These are phyloP conservation scores for Lepidium campestre DNA, from an alignment of 441 rosid genomes.

Conservation along the genomic window DNA sequence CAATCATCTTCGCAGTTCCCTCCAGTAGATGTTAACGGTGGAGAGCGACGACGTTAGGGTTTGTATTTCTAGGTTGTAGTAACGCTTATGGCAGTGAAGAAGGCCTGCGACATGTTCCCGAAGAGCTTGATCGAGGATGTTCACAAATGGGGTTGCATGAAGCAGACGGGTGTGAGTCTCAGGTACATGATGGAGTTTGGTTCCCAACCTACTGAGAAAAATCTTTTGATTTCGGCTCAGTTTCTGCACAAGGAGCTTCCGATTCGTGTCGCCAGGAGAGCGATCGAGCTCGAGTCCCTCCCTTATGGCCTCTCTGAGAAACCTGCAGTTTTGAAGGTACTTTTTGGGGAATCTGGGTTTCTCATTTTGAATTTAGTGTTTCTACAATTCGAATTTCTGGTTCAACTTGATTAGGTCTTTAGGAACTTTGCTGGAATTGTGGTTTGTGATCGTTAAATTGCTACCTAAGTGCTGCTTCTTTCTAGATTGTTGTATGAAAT, in stretches of 20 bases:
- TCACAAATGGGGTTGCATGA: conserved; percentile 80
- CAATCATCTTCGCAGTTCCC: conserved; percentile 8
- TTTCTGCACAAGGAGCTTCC: conserved; percentile 87
- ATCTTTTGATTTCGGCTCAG: conserved; percentile 72
- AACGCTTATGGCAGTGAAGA: conserved; percentile 63
- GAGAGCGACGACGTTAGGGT: conserved; percentile 14
- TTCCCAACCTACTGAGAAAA: conserved; percentile 55
- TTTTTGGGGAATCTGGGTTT: not conserved
- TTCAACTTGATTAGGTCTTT: not conserved
- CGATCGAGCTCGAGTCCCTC: conserved; percentile 67
- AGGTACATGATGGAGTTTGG: conserved; percentile 98
- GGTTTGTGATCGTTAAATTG: not conserved
- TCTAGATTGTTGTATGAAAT: not conserved
- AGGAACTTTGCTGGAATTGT: not conserved
- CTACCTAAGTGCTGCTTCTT: not conserved
- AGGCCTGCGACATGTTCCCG: conserved; percentile 42
- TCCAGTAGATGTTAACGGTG: conserved; percentile 20
- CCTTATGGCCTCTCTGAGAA: conserved; percentile 79
- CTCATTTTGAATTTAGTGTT: not conserved
- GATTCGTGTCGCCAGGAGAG: conserved; percentile 76
- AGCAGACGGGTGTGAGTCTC: conserved; percentile 85
- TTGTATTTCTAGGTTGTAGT: not conserved
- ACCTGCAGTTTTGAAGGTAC: conserved; percentile 70
- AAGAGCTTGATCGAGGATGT: conserved; percentile 71
- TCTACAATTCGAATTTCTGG: not conserved